Evolutionary conservation across 192 early-diverging fungal species (phyloP).

Genomic region (Podila clonocystis): DNA sequence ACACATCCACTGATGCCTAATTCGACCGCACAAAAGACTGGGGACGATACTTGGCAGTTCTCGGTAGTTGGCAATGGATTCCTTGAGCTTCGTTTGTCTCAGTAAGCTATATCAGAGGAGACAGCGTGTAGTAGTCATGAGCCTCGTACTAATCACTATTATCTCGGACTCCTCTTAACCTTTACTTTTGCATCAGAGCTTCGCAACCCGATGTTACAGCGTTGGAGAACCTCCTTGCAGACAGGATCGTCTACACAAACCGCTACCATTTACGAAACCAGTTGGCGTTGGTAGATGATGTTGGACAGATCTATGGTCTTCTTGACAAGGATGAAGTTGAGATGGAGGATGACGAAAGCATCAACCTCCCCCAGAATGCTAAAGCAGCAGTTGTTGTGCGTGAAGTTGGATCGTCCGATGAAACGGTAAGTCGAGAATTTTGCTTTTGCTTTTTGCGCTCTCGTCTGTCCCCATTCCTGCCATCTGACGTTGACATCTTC

Average conservation of each 20-base stretch:
- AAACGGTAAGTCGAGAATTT: conserved; percentile 7
- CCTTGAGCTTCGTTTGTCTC: conserved; percentile 26
- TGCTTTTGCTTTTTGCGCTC: neutral
- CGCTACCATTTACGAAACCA: conserved; percentile 37
- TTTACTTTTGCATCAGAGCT: conserved; percentile 5
- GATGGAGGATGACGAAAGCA: conserved; percentile 34
- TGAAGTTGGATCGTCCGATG: conserved; percentile 20
- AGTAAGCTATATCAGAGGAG: conserved; percentile 14
- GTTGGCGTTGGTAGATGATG: conserved; percentile 39
- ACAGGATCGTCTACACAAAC: conserved; percentile 46
- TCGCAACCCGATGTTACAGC: conserved; percentile 11
- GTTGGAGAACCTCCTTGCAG: conserved; percentile 33
- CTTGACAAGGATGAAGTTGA: conserved; percentile 33
- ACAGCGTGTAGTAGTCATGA: neutral
- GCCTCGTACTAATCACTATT: neutral
- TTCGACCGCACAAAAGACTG: conserved; percentile 33
- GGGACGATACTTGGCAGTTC: conserved; percentile 31
- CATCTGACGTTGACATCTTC: too few species aligned
- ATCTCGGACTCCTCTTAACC: too few species aligned
- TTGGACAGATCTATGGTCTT: conserved; percentile 39
- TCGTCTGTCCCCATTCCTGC: neutral
- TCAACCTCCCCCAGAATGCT: conserved; percentile 31
- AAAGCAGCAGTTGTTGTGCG: conserved; percentile 44
- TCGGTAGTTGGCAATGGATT: conserved; percentile 39
- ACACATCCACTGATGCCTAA: conserved; percentile 50